These are phyloP conservation scores for Aspergillus jensenii DNA, from an alignment of 2,329 filamentous ascomycete species.

Conservation along the genomic window DNA sequence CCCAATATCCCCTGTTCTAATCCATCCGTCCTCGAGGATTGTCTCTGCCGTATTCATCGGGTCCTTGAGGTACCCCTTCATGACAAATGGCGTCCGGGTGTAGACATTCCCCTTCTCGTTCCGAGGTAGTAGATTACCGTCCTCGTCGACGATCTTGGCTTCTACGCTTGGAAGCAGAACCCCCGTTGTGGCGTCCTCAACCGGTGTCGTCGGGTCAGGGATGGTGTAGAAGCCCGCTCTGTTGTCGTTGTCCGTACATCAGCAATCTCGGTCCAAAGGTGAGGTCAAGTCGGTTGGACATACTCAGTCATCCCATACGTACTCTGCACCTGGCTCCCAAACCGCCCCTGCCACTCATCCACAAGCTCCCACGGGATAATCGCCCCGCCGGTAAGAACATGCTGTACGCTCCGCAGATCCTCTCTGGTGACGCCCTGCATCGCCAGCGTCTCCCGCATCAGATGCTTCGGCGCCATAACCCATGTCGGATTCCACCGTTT, in stretches of 20 bases:
- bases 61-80: conserved; percentile 75
- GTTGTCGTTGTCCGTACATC: not conserved
- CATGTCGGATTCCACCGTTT: not conserved
- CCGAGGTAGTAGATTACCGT: conserved; percentile 49
- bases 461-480: not conserved
- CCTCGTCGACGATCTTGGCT: conserved; percentile 58
- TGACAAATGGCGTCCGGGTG: conserved; percentile 68
- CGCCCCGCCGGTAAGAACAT: not conserved
- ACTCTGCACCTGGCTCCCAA: not conserved
- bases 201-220: conserved; percentile 54
- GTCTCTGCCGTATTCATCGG: conserved; percentile 65
- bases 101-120: conserved; percentile 68
- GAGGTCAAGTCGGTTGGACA: conserved; percentile 14
- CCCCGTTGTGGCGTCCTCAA: conserved; percentile 54
- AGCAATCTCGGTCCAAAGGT: not conserved
- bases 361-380: not conserved
- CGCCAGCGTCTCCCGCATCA: not conserved
- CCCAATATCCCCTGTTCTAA: conserved; percentile 72
- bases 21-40: conserved; percentile 63
- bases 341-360: not conserved
- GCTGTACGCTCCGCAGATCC: not conserved
- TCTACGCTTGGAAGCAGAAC: conserved; percentile 67
- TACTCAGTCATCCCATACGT: conserved; percentile 73
- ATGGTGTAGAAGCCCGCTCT: conserved; percentile 1
- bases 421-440: not conserved